Evolutionary conservation across 129 eudicot genomes (phyloP).

Genomic region (Scalesia atractyloides): DNA sequence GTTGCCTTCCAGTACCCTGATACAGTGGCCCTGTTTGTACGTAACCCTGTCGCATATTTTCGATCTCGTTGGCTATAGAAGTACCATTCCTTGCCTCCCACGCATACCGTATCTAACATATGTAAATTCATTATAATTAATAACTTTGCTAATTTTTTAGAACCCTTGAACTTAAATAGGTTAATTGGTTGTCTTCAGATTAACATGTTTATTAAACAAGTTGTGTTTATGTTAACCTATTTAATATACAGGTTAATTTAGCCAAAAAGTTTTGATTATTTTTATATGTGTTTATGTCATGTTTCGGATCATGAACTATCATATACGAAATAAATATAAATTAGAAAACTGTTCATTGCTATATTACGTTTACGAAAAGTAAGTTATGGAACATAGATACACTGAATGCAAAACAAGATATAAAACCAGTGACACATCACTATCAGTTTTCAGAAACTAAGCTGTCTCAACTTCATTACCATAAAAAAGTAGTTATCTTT

Average conservation of each 20-base stretch:
- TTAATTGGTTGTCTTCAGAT: too few species aligned
- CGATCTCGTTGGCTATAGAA: slow-evolving; percentile 83
- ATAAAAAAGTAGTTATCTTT: neutral
- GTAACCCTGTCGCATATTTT: slow-evolving; percentile 80
- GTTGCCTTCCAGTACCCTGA: slow-evolving; percentile 98
- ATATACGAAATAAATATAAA: too few species aligned
- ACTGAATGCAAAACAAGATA: slow-evolving; percentile 11
- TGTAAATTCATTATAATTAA: neutral
- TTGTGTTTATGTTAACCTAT: too few species aligned
- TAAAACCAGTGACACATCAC: neutral
- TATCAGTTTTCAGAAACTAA: slow-evolving; percentile 10
- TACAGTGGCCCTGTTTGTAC: slow-evolving; percentile 87
- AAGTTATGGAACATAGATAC: slow-evolving; percentile 15
- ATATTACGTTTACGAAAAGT: slow-evolving; percentile 15
- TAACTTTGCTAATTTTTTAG: neutral
- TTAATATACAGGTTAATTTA: too few species aligned
- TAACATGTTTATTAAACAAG: too few species aligned
- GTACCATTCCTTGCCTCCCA: slow-evolving; percentile 93
- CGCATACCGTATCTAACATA: slow-evolving; percentile 60
- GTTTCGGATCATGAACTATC: neutral
- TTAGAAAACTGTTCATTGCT: too few species aligned
- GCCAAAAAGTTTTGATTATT: too few species aligned
- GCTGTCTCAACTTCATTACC: slow-evolving; percentile 4
- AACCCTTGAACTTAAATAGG: too few species aligned
- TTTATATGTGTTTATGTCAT: neutral